Percentiles rank a stretch among this genome's conserved stretches.
These are phyloP conservation scores for Trichoderma gamsii DNA, from an alignment of 495 filamentous ascomycete genomes.

Conservation along the genomic window DNA sequence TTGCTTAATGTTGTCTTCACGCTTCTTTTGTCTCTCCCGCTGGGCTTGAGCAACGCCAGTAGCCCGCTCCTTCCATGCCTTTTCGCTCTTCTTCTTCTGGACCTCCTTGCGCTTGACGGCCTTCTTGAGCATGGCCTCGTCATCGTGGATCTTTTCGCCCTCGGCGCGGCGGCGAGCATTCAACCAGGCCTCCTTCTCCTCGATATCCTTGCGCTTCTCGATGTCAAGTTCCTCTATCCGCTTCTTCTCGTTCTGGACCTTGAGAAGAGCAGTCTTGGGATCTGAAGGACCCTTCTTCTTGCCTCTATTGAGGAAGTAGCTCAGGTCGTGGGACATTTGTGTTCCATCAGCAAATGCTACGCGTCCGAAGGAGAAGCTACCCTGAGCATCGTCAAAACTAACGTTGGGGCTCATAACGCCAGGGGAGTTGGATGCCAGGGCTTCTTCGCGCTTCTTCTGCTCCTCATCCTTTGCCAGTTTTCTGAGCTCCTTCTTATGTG, in stretches of 20 bases:
- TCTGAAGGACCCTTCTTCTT: constrained; percentile 76
- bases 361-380: constrained; percentile 69
- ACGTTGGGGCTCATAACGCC: constrained; percentile 62
- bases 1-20: constrained; percentile 82
- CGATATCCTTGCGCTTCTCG: constrained; percentile 72
- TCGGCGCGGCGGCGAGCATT: constrained; percentile 84
- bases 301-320: constrained; percentile 45
- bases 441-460: constrained; percentile 59
- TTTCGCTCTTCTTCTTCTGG: constrained; percentile 80
- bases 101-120: constrained; percentile 88
- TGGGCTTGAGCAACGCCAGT: constrained; percentile 69
- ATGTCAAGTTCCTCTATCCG: constrained; percentile 64
- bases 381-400: constrained; percentile 51
- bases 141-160: constrained; percentile 85
- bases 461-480: constrained; percentile 70
- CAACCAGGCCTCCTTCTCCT: constrained; percentile 91
- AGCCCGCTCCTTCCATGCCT: constrained; percentile 79
- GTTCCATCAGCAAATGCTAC: constrained; percentile 83
- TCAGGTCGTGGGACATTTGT: constrained; percentile 60
- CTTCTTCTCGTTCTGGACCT: constrained; percentile 66
- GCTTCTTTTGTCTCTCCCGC: constrained; percentile 75
- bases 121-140: constrained; percentile 86
- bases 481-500: constrained; percentile 77
- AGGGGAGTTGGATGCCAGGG: constrained; percentile 57
- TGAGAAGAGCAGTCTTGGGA: constrained; percentile 62